phyloP scores from a whole-genome alignment of 371 early-diverging fungal genomes.

The Gilbertella persicaria region DNA sequence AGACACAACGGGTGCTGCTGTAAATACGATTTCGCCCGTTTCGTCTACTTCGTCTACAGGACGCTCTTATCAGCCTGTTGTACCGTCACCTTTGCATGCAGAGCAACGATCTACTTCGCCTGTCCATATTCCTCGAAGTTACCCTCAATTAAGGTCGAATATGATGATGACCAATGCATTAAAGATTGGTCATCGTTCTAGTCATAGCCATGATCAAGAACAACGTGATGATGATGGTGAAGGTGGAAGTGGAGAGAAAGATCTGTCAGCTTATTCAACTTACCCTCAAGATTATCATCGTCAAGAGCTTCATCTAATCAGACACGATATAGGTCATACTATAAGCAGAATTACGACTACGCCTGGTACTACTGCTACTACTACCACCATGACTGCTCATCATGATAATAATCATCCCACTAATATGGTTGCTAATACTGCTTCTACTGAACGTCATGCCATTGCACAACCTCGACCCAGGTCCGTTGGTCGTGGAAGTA shows the following conservation, averaged over 20 bases:
- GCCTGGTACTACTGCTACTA: neutral
- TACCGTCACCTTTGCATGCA: conserved; percentile 26
- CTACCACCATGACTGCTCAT: no score
- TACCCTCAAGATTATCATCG: conserved; percentile 27
- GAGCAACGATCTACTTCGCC: conserved; percentile 21
- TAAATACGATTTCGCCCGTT: conserved; percentile 10
- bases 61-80: conserved; percentile 26
- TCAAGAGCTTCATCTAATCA: conserved; percentile 6
- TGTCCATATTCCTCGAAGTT: conserved; percentile 28
- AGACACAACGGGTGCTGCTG: neutral
- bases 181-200: neutral
- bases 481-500: no score
- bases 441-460: no score
- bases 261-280: conserved; percentile 22
- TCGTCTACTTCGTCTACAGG: conserved; percentile 31
- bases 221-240: conserved; percentile 2
- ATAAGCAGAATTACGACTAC: neutral
- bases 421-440: no score
- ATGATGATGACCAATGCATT: conserved; percentile 5
- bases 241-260: neutral
- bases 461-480: neutral
- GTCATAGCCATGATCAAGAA: neutral
- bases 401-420: no score
- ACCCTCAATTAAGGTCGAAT: conserved; percentile 15
- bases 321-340: neutral